Percentiles rank a stretch among this genome's conserved stretches.
These are phyloP conservation scores for Geosmithia putterillii DNA, from an alignment of 2,329 filamentous ascomycete genomes.

Conservation along the genomic window DNA sequence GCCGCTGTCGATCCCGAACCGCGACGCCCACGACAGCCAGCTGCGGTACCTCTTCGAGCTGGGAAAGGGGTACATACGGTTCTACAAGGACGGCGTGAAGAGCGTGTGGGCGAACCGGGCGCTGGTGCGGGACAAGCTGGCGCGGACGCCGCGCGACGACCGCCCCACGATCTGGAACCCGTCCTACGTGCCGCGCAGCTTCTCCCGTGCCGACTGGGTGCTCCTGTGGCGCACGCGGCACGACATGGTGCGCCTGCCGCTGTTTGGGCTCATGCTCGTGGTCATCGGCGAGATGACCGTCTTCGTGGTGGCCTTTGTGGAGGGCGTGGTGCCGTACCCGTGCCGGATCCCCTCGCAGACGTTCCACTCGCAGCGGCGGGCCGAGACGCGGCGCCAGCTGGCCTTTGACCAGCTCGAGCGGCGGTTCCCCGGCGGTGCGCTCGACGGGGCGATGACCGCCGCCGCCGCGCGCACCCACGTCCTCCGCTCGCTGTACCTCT, in stretches of 20 bases:
- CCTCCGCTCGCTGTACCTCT: constrained; percentile 29
- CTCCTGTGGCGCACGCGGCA: constrained; percentile 54
- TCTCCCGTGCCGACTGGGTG: constrained; percentile 57
- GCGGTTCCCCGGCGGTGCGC: constrained; percentile 19
- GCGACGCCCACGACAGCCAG: constrained; percentile 21
- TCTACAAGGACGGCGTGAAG: constrained; percentile 80
- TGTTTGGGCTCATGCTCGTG: constrained; percentile 65
- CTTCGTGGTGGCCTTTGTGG: constrained; percentile 60
- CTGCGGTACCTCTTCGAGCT: constrained; percentile 40
- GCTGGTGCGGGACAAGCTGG: constrained; percentile 31
- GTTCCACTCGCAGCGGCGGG: constrained; percentile 38
- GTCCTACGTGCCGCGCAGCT: constrained; percentile 17
- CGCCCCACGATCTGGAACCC: constrained; percentile 25
- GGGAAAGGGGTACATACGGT: constrained; percentile 65
- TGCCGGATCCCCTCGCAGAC: constrained; percentile 76
- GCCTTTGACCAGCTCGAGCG: constrained; percentile 32
- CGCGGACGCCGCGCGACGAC: constrained; percentile 39
- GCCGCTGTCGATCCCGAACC: constrained; percentile 48
- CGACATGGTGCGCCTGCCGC: constrained; percentile 66
- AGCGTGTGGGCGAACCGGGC: constrained; percentile 58
- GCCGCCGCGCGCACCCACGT: constrained; percentile 21
- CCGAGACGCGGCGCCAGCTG: constrained; percentile 36
- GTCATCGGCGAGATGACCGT: constrained; percentile 82
- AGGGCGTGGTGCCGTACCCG: constrained; percentile 60
- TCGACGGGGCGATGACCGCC: constrained; percentile 16